Base-by-base conservation (phyloP, 1,139 yeast species). In the Taiozyma sp. region DNA sequence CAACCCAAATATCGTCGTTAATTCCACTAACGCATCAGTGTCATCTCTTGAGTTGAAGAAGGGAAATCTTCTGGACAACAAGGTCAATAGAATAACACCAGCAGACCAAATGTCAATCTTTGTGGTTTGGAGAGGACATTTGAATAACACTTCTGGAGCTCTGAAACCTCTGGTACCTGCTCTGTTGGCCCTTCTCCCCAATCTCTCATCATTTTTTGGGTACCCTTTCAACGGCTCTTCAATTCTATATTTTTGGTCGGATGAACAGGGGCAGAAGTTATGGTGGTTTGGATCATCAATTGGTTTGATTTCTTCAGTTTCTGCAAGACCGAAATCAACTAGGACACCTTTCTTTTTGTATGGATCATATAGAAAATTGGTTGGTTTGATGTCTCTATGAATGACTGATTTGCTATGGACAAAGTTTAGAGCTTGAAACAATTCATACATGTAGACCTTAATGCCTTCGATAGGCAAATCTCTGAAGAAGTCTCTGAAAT, bases 1-100 rank as follows among this genome's bases (percentile, higher is more conserved):
- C 49, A 79, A 69, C 1, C 99, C 99, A 70, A 89, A 92, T 4
- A 95, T 75, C n/a, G 84, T 74, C 0, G 96, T 83, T 45, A 92
- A 73, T 66, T 93, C 99, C 41, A 91, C 76, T 48, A 93, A 68
- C 0, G 99, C 97, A 64, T 93, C 98, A 2, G 86, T 81, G 65
- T 93, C 99, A 69, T 93, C 98, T 61, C 99, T 79, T 0, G 99
- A 95, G 61, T 90, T 84, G 64, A 87, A 87, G 1, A 95, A 95
- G 4, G 93, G 95, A 59, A 87, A 87, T 6, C 96, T 92, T 68
- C 65, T 60, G 1, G 92, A 83, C 22, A 87, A 69, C 62, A 92
- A 82, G 3, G 87, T 90, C 57, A 87, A 84, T 23, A 87, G 66
- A 45, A 87, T 74, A 1, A 87, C 91, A 5, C 95, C 95, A 22